Base-by-base conservation (phyloP, 2,329 filamentous ascomycete species). In the Parascedosporium putredinis region DNA sequence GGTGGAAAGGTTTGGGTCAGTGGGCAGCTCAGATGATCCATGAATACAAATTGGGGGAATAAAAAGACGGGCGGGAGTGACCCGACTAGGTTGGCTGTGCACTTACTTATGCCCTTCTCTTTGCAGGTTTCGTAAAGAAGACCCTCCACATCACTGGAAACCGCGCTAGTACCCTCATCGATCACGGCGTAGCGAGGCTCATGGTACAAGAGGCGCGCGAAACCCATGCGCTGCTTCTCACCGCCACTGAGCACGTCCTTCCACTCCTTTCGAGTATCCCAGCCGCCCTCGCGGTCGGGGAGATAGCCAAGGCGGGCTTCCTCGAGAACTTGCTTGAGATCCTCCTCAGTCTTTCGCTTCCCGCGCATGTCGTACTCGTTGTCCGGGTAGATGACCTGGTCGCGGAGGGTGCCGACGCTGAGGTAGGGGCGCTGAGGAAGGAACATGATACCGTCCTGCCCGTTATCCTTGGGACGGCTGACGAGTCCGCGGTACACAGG, bases 331-430 rank as follows among this genome's bases (percentile, higher is more conserved):
- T 74, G 74, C 61, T 84, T 79, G 18, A 98, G 75, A 56, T 95
- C 86, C 27, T 79, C 73, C 62, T 98, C 93, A 2, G 78, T 80
- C 58, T 84, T 83, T 14, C 84, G 81, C 54, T 84, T 83, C 52
- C 87, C 83, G 25, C 81, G 83, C 93, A 98, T 97, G 59, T 98
- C 93, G 38, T 90, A 72, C 62, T 95, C 91, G 5, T 88, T 91
- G 59, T 98, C 89, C 0, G 93, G 93, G 58, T 98, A 98, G 62
- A 97, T 96, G 59, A 98, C 88, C 68, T 98, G 94, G 60, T 98
- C 94, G 23, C 93, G 84, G 8, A 97, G 74, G 1, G 93, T 97
- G 31, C 93, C 93, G 20, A 91, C 86, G 63, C 84, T 91, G 29
- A 97, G 78, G 60, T 97, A 97, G 0, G 91, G 89, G 14, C 91